Evolutionary conservation across 352 stramenopile genomes (phyloP), one percentile per base, ranked within the genome.

Genomic region (Phytophthora constricta): DNA sequence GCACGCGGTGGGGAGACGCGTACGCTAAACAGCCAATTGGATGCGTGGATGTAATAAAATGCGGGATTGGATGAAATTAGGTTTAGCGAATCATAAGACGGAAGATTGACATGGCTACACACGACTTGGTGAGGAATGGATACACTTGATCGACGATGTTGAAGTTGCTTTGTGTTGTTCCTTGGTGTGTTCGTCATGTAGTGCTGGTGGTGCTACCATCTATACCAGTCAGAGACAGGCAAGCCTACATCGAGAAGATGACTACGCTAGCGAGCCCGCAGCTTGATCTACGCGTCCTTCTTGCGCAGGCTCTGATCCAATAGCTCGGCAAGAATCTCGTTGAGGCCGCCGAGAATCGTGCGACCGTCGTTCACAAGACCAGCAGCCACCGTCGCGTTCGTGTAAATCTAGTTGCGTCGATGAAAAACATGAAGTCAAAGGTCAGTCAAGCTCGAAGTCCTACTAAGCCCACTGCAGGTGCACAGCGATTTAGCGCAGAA

Each of bases 301-400:
- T 89, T 87, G 54, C 84, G 54, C 69, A 93, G 68, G 27, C 86
- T 93, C 49, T 94, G 77, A 57, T 79, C 69, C 34, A 97, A 52
- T 50, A 95, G 76, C 75, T 97, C 89, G 20, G 92, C 76, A 51
- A 99, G 78, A 42, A 99, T 90, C 62, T 98, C 90, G 84, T 99
- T 99, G 48, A 99, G 75, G 20, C 95, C 90, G 17, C 96, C 95
- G 22, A 99, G 85, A 90, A 99, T 98, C 55, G 92, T 95, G 49
- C 98, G 88, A 34, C 95, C 90, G 73, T 99, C 98, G 71, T 99
- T 97, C 55, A 99, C 78, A 37, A 99, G 83, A 3, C 98, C 98
- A 37, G 98, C 98, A 13, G 97, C 96, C n/a, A 99, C 87, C 26
- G 98, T 91, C 50, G 96, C 96, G 79, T 99, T 99, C 68, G 99